Base-by-base conservation (phyloP, 2,329 filamentous ascomycete species). In the Pseudogymnoascus sp. region DNA sequence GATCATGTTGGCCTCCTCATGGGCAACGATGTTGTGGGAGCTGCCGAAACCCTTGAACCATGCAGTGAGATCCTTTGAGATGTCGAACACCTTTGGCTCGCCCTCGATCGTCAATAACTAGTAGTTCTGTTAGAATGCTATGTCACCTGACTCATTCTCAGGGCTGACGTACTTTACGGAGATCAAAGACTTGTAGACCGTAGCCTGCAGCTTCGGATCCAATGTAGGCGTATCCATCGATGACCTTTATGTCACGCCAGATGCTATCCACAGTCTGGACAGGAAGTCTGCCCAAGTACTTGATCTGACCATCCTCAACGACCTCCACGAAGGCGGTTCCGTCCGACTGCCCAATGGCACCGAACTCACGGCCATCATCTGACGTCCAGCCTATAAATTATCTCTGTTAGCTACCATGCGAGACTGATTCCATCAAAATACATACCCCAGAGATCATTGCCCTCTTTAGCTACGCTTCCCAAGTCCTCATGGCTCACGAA, bases 171-270 rank as follows among this genome's bases (percentile, higher is more conserved):
- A 78, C 71, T 68, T 74, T 81, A 64, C 73, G 79, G 78, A 82
- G 76, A 65, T 83, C 81, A 65, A 83, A 83, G 67, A 83, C 77
- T 68, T 83, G 81, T 48, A 83, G 76, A 36, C 77, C 77, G 66
- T 82, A 80, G 58, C 70, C 69, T 9, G 69, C 67, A 15, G 77
- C 74, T 60, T 80, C 78, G 10, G 72, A 72, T n/a, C 75, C 75
- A 62, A 77, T 75, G 62, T 74, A 67, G 60, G 71, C 71, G 52
- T 73, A 75, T 61, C 74, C 65, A 61, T 74, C 70, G 64, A 74
- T 69, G 7, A 70, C 69, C 45, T 73, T 70, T 59, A 76, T 75
- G 61, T 77, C 75, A 61, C 72, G 71, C 73, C 74, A 75, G 18
- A 69, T 55, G 48, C 48, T 55, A 21, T 55, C 31, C 48, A 18